Percentiles rank a stretch among this genome's conserved stretches.
phyloP scores from a whole-genome alignment of 2,329 filamentous ascomycete genomes.

The Aspergillus sp. region DNA sequence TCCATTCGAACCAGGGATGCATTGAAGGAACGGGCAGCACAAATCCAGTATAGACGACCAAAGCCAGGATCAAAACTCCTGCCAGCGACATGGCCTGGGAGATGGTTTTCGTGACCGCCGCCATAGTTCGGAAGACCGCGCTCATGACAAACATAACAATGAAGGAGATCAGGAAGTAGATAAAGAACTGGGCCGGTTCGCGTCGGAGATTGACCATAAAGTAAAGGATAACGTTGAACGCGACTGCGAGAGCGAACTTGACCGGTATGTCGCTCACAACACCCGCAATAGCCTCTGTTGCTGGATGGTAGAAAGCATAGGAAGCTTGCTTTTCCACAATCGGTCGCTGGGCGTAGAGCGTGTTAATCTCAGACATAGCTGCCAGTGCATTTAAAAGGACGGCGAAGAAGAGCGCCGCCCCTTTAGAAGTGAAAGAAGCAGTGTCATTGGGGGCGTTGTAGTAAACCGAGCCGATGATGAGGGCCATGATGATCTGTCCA shows the following conservation, averaged over 20 bases:
- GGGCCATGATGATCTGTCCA: conserved; percentile 69
- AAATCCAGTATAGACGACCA: conserved; percentile 50
- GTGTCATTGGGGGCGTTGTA: conserved; percentile 69
- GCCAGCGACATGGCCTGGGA: conserved; percentile 56
- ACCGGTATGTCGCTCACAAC: conserved; percentile 59
- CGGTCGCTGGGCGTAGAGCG: conserved; percentile 19
- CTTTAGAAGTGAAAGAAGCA: conserved; percentile 71
- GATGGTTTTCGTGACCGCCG: conserved; percentile 67
- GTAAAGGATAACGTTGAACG: conserved; percentile 77
- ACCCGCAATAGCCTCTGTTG: conserved; percentile 7
- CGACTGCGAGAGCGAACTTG: conserved; percentile 68
- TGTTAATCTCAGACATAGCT: conserved; percentile 63
- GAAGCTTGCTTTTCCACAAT: conserved; percentile 24
- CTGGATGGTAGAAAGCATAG: conserved; percentile 25
- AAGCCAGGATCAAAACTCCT: conserved; percentile 43
- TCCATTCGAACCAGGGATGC: conserved; percentile 76
- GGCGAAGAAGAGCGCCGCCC: conserved; percentile 78
- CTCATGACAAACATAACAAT: conserved; percentile 72
- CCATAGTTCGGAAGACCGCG: conserved; percentile 78
- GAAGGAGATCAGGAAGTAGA: conserved; percentile 76
- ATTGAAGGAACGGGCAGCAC: conserved; percentile 55
- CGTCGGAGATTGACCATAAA: conserved; percentile 80
- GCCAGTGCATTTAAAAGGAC: conserved; percentile 80
- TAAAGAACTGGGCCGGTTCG: conserved; percentile 75
- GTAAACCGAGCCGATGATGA: conserved; percentile 77